Conservation (phyloP, 2,329 filamentous ascomycete genomes). For the Fusarium xyrophilum region DNA sequence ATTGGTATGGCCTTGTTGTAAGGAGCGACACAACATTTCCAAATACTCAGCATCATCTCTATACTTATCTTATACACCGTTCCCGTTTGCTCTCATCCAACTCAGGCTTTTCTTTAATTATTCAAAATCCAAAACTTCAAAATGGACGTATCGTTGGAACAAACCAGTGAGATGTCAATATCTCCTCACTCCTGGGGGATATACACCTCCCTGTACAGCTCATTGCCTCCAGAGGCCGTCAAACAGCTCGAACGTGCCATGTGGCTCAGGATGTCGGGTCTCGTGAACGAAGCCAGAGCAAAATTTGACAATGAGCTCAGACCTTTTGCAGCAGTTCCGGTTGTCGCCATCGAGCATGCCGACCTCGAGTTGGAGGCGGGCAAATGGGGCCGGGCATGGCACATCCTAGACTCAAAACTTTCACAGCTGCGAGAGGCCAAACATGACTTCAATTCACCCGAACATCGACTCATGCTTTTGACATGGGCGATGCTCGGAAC, state of each 20-base stretch:
- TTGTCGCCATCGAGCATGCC: background rate
- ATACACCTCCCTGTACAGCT: background rate
- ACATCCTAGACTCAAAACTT: background rate
- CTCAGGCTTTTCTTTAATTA: background rate
- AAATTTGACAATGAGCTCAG: background rate
- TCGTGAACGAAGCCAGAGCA: background rate
- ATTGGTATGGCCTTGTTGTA: background rate
- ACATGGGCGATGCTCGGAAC: background rate
- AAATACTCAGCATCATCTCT: background rate
- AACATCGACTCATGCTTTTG: background rate
- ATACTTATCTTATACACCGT: background rate
- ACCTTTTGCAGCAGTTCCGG: background rate
- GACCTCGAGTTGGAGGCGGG: background rate
- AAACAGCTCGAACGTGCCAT: background rate
- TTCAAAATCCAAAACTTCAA: background rate
- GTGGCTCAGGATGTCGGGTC: background rate
- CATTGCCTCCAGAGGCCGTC: background rate
- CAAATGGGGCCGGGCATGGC: background rate
- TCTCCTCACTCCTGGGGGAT: background rate
- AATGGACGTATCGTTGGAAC: background rate
- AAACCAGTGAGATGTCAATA: background rate
- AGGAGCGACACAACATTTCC: background rate
- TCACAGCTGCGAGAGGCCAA: background rate
- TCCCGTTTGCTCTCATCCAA: background rate
- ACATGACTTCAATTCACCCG: background rate